phyloP scores from a whole-genome alignment of 257 asterid genomes.

The Solanum habrochaites region DNA sequence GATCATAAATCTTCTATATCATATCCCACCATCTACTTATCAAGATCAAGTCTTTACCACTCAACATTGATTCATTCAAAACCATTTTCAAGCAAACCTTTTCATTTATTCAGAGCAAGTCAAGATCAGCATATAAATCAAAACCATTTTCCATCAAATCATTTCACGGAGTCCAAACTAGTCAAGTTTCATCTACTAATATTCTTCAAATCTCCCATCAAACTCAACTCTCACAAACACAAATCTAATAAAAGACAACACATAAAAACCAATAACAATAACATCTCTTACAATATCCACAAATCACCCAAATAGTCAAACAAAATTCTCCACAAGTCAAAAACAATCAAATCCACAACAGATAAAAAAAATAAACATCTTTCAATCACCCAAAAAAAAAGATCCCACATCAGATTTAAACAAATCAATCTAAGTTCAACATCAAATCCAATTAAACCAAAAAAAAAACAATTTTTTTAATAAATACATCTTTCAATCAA shows the following conservation, averaged over 20 bases:
- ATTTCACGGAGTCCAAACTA: accelerated
- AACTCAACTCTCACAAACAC: background rate
- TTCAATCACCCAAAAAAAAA: background rate
- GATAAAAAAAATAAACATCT: background rate
- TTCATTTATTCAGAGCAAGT: background rate
- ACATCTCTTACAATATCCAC: background rate
- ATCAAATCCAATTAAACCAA: background rate
- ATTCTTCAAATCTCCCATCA: background rate
- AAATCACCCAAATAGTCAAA: background rate
- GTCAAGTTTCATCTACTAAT: background rate
- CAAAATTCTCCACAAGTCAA: background rate
- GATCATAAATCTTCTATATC: background rate
- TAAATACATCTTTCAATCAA: background rate
- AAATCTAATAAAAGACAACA: background rate
- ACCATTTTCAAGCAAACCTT: background rate
- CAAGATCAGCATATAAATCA: background rate
- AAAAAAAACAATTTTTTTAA: background rate
- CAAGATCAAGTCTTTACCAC: background rate
- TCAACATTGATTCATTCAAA: background rate
- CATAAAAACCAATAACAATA: background rate
- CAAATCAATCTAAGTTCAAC: background rate
- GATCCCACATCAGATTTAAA: background rate
- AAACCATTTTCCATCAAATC: background rate
- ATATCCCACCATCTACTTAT: background rate
- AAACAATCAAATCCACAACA: background rate